phyloP scores from a whole-genome alignment of 2,329 filamentous ascomycete genomes.

The Albophoma yamanashiensis region DNA sequence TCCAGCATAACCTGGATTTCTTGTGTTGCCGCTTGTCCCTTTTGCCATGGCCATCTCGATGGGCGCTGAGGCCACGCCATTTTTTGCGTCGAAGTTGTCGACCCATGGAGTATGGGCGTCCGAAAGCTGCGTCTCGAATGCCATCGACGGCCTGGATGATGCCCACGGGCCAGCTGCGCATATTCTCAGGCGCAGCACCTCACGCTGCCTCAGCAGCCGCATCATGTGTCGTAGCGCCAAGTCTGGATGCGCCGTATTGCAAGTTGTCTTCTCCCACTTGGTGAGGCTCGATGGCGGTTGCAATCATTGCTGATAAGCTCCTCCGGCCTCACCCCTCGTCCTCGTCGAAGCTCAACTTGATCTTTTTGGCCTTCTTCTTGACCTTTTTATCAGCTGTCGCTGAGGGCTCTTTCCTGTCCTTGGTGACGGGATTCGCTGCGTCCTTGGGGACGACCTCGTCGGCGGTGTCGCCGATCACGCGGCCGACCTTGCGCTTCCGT shows the following conservation, averaged over 20 bases:
- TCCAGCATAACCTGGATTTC: not conserved
- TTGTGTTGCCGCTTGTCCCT: not conserved
- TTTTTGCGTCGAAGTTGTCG: not conserved
- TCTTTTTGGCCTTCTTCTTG: conserved; percentile 51
- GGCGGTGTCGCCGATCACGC: conserved; percentile 21
- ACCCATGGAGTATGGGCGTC: not conserved
- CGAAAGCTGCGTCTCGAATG: not conserved
- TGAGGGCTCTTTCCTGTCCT: conserved; percentile 5
- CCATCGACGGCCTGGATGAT: not conserved
- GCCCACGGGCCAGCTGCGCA: not conserved
- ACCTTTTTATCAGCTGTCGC: conserved; percentile 19
- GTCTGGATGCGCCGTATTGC: not conserved
- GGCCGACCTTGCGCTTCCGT: conserved; percentile 43
- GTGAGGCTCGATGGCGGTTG: not conserved
- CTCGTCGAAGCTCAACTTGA: conserved; percentile 58
- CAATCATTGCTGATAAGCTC: not conserved
- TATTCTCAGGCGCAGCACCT: not conserved
- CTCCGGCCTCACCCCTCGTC: conserved; percentile 34
- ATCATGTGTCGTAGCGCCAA: too few species aligned
- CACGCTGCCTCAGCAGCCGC: not conserved
- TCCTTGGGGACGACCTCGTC: conserved; percentile 12
- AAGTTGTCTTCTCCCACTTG: not conserved
- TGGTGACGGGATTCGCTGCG: conserved; percentile 4
- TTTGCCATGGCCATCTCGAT: not conserved
- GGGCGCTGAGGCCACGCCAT: not conserved